phyloP scores from a whole-genome alignment of 352 stramenopile genomes.

The Sclerospora graminicola region DNA sequence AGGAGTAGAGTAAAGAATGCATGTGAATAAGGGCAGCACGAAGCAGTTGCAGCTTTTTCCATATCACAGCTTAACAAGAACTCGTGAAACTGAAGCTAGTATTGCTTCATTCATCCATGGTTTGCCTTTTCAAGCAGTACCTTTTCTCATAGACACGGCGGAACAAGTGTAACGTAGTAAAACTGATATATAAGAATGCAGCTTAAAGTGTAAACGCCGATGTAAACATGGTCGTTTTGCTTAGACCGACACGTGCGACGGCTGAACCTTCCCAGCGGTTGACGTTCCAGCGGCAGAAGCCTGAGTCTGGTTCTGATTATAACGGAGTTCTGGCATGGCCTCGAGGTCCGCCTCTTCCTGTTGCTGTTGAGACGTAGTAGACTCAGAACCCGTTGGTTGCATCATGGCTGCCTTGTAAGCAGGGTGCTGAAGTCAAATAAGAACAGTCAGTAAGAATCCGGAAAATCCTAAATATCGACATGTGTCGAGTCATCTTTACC shows the following conservation, averaged over 20 bases:
- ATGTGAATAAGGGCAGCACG: not conserved
- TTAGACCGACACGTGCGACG: constrained; percentile 60
- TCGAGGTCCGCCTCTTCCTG: constrained; percentile 55
- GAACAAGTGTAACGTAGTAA: constrained; percentile 13
- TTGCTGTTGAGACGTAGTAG: constrained; percentile 21
- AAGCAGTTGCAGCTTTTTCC: no score
- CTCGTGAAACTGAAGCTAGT: constrained; percentile 6
- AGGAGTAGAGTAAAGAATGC: constrained; percentile 32
- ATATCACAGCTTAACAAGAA: constrained; percentile 5
- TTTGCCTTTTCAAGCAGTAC: no score
- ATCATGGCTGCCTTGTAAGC: constrained; percentile 73
- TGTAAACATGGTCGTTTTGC: not conserved
- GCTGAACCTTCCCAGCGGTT: constrained; percentile 29
- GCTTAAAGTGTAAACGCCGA: constrained; percentile 13
- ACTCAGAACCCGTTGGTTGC: constrained; percentile 24
- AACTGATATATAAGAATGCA: constrained; percentile 26
- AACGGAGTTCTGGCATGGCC: constrained; percentile 68
- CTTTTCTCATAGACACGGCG: no score
- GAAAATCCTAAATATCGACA: not conserved
- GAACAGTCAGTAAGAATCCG: not conserved
- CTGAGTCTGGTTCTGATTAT: constrained; percentile 51
- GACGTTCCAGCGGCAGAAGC: constrained; percentile 15
- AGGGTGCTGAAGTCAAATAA: constrained; percentile 37
- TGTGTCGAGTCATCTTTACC: constrained; percentile 28
- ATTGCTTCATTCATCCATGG: no score